Evolutionary conservation across 345 rosid species (phyloP).

Genomic region (Aegle marmelos): DNA sequence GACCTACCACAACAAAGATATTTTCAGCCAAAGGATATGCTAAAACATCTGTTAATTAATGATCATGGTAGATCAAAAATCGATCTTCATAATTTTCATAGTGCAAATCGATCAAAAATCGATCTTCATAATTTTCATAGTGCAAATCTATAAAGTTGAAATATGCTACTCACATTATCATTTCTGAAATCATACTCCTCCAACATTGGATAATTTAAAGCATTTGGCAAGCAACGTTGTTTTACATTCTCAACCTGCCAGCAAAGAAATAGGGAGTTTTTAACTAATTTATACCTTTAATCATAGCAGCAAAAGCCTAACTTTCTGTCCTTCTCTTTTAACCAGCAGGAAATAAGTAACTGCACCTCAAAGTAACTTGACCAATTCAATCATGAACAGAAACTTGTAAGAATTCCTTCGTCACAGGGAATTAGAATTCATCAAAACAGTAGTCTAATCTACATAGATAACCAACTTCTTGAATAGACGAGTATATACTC

Average conservation of each 20-base stretch:
- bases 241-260: constrained; percentile 93
- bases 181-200: constrained; percentile 97
- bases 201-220: constrained; percentile 94
- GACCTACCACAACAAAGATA: constrained; percentile 45
- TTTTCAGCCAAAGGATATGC: not conserved
- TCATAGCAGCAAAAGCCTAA: not conserved
- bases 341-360: not conserved
- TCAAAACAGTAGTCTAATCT: not conserved
- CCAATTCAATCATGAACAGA: not conserved
- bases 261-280: not conserved
- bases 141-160: not conserved
- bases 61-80: not conserved
- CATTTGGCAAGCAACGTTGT: constrained; percentile 97
- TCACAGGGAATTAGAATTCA: not conserved
- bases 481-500: not conserved
- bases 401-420: not conserved
- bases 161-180: constrained; percentile 62
- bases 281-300: not conserved
- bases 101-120: not conserved
- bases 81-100: not conserved
- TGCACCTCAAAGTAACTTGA: not conserved
- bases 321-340: not conserved
- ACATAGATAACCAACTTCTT: not conserved
- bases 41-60: not conserved
- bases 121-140: not conserved